Evolutionary conservation across 805 yeast species (phyloP).

Genomic region (Yarrowia sp.): DNA sequence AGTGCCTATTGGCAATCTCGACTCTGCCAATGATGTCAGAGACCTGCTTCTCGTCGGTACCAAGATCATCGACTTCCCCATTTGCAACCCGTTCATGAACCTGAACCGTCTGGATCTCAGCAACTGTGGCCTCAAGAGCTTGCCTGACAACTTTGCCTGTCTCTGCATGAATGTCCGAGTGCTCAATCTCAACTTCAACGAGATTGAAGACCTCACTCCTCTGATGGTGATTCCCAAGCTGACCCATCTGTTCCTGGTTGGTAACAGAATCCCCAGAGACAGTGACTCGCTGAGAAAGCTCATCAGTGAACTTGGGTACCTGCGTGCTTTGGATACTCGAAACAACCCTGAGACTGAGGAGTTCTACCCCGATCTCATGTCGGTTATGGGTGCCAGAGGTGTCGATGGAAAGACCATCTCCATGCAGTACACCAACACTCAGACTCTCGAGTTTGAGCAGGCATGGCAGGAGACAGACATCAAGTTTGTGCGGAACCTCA

Average conservation of each 20-base stretch:
- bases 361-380: slow-evolving; percentile 23
- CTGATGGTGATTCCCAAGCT: slow-evolving; percentile 46
- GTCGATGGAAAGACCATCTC: background rate
- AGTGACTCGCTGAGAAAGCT: background rate
- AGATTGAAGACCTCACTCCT: slow-evolving; percentile 45
- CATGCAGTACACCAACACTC: slow-evolving; percentile 20
- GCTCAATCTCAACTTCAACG: slow-evolving; percentile 48
- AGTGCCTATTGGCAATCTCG: slow-evolving; percentile 34
- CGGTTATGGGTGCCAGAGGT: background rate
- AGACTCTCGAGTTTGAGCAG: slow-evolving; percentile 11
- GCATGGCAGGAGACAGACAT: slow-evolving; percentile 24
- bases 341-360: slow-evolving; percentile 25
- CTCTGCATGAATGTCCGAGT: slow-evolving; percentile 48
- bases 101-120: slow-evolving; percentile 48
- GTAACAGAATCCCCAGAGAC: slow-evolving; percentile 44
- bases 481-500: slow-evolving; percentile 13
- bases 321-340: slow-evolving; percentile 16
- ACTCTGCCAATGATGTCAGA: slow-evolving; percentile 47
- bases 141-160: slow-evolving; percentile 46
- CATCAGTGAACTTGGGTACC: slow-evolving; percentile 5
- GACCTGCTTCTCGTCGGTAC: slow-evolving; percentile 55
- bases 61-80: slow-evolving; percentile 40
- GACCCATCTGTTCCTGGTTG: slow-evolving; percentile 45
- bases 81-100: slow-evolving; percentile 47
- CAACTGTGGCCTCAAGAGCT: slow-evolving; percentile 42